phyloP scores from a whole-genome alignment of 352 stramenopile species.

The Globisporangium perplexum region DNA sequence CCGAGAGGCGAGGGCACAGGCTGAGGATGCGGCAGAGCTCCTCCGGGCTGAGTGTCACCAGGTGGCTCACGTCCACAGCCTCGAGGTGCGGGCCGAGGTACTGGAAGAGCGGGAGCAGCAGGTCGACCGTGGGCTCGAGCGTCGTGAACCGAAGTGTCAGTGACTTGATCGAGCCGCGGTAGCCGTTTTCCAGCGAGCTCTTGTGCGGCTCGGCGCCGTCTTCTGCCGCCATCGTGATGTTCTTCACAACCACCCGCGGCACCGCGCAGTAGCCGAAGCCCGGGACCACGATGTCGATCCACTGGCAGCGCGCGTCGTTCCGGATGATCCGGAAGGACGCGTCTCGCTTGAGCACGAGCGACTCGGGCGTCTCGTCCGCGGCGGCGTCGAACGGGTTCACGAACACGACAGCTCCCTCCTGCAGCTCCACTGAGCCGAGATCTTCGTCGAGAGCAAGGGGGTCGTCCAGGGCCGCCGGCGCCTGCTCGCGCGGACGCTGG shows the following conservation, averaged over 20 bases:
- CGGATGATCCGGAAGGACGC: neutral
- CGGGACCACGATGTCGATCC: slow-evolving; percentile 2
- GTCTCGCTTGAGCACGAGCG: neutral
- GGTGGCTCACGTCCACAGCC: neutral
- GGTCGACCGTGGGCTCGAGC: neutral
- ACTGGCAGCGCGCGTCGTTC: slow-evolving; percentile 1
- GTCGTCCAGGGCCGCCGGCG: neutral
- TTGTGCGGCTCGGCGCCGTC: neutral
- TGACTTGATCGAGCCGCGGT: neutral
- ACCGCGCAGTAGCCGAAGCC: slow-evolving; percentile 3
- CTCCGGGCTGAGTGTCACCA: neutral
- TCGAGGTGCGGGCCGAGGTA: slow-evolving; percentile 1
- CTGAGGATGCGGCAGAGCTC: neutral
- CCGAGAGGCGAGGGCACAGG: neutral
- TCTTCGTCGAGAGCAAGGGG: neutral
- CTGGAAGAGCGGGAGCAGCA: neutral
- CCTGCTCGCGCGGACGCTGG: neutral
- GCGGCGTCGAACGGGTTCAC: slow-evolving; percentile 1
- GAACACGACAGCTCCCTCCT: neutral
- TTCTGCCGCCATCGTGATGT: neutral
- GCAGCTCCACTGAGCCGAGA: neutral
- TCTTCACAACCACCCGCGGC: neutral
- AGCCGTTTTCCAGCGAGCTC: slow-evolving; percentile 1
- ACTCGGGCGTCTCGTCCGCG: neutral
- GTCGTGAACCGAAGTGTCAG: neutral